A percentile compares a stretch with the other conserved stretches of the same genome.
Evolutionary conservation across 176 grass and related monocot species (phyloP).

Genomic region (Calamus simplicifolius): DNA sequence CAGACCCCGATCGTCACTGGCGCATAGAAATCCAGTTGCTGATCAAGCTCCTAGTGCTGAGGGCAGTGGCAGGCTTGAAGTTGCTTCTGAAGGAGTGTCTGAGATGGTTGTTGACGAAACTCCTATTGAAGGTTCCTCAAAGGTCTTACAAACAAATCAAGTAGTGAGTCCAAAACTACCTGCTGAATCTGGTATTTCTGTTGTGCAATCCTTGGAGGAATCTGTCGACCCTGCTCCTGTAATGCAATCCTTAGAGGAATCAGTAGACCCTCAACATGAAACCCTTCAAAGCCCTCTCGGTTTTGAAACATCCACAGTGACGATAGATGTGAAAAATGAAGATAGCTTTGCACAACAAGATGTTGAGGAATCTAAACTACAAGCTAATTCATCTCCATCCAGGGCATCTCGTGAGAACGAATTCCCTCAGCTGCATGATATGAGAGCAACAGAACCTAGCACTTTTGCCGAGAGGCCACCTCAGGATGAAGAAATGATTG

Average conservation of each 20-base stretch:
- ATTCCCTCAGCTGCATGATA: slow-evolving; percentile 23
- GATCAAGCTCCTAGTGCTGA: slow-evolving; percentile 21
- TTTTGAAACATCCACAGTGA: slow-evolving; percentile 29
- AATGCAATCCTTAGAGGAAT: slow-evolving; percentile 27
- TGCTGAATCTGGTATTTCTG: slow-evolving; percentile 20
- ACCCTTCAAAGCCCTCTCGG: slow-evolving; percentile 12
- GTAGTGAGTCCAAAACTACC: slow-evolving; percentile 20
- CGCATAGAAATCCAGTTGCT: slow-evolving; percentile 32
- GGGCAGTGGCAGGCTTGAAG: slow-evolving; percentile 20
- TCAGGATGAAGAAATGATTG: slow-evolving; percentile 48
- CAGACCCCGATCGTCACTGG: slow-evolving; percentile 42
- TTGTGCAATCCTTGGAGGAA: neutral
- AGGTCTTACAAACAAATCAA: slow-evolving; percentile 20
- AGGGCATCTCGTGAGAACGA: slow-evolving; percentile 23
- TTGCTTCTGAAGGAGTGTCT: slow-evolving; percentile 24
- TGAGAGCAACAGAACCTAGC: slow-evolving; percentile 32
- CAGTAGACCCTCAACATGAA: slow-evolving; percentile 1
- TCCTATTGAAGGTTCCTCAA: slow-evolving; percentile 22
- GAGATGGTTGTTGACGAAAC: slow-evolving; percentile 23
- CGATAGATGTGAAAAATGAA: slow-evolving; percentile 14
- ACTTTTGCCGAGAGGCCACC: slow-evolving; percentile 28
- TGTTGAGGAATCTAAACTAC: slow-evolving; percentile 31
- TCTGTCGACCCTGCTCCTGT: no score
- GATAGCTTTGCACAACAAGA: slow-evolving; percentile 28
- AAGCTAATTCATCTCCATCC: slow-evolving; percentile 17